Evolutionary conservation across 208 protist genomes (phyloP).

Genomic region (Endotrypanum monterogeii): DNA sequence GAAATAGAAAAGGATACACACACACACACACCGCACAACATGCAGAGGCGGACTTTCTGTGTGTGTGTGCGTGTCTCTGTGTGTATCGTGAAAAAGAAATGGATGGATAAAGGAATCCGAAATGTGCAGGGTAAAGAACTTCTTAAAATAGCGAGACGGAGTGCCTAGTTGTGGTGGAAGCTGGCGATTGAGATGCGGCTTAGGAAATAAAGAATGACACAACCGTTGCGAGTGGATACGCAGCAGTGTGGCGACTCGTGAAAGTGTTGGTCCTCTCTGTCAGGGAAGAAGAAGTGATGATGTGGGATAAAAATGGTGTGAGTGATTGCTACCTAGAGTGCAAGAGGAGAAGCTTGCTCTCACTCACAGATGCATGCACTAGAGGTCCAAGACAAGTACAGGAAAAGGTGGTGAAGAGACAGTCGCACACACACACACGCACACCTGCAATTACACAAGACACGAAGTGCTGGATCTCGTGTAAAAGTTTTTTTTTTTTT

Average conservation of each 20-base stretch:
- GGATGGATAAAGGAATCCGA: no score
- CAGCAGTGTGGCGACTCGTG: neutral
- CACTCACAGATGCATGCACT: neutral
- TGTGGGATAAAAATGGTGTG: neutral
- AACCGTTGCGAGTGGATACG: neutral
- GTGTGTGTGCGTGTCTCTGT: neutral
- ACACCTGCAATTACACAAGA: neutral
- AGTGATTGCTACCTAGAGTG: neutral
- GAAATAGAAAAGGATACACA: no score
- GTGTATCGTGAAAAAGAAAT: neutral
- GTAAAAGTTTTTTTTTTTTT: no score
- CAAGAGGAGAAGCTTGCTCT: neutral
- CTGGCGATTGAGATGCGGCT: neutral
- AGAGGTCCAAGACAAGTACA: neutral
- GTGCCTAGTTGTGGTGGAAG: no score
- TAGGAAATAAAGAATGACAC: neutral
- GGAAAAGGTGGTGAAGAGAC: neutral
- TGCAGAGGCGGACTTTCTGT: no score
- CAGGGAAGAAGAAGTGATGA: neutral
- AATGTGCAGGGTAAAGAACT: neutral
- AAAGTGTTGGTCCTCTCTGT: neutral
- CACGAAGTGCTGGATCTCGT: neutral
- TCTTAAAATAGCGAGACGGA: neutral
- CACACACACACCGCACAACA: no score
- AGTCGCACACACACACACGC: no score